Evolutionary conservation across 2,329 filamentous ascomycete species (phyloP), one percentile per base, ranked within the genome.

Genomic region (Phialophora tarda): DNA sequence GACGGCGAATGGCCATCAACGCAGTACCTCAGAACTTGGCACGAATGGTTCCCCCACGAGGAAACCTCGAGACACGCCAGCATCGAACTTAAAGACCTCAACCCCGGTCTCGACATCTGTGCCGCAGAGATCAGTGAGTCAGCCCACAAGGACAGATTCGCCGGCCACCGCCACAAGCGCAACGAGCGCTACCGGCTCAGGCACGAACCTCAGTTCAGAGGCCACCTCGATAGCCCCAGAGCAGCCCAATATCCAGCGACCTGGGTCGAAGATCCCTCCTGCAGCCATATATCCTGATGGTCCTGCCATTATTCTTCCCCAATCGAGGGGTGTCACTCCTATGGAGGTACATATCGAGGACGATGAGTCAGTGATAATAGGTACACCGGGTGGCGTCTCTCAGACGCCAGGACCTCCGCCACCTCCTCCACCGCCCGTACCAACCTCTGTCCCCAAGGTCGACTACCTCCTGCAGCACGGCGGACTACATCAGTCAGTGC

Each of bases 391-490:
- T 50, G 76, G 44, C 14, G 48, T 63, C 26, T 62, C 76, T 2
- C 75, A 76, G 7, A 83, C 85, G 44, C 82, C 82, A 17, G 83
- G 85, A 41, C 82, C 82, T n/a, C 92, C 91, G 0, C 92, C 93
- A 0, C 93, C 91, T 1, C 90, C 92, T 0, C 88, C 90, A 0
- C 86, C 92, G 8, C 85, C 88, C 65, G 75, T 84, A 48, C 83
- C 86, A 41, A 83, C 89, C 51, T 88, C 92, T 48, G 85, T 89
- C 12, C 94, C 94, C 0, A 87, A 91, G 67, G 93, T 98, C 21
- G 94, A 98, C 76, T 98, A 98, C 76, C 83, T 98, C 21, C 84
- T 97, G 62, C 92, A 95, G 73, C 90, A 97, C 77, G 94, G 94
- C 47, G 94, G 94, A 0, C 80, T 98, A 21, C 78, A 88, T 24